Evolutionary conservation across 1,284 basidiomycete genomes (phyloP), one percentile per base, ranked within the genome.

Genomic region (Clitocybe nebularis): DNA sequence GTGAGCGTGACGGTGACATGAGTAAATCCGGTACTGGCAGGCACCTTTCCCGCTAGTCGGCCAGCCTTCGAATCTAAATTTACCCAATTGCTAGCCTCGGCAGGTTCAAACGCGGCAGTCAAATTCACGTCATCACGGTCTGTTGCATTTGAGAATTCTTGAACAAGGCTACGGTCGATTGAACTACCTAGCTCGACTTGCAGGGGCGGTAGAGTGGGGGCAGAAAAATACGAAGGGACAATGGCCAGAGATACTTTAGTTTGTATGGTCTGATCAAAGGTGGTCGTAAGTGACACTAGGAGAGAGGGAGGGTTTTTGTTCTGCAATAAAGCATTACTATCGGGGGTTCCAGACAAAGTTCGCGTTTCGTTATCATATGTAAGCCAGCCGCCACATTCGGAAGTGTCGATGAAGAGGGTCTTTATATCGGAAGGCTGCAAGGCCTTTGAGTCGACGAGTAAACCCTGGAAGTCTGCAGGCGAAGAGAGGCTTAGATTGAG

Each of bases 161-260:
- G 64, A 1, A 51, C 52, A 11, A 90, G 65, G 50, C 68, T 56
- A 49, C 84, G 77, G 2, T 63, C 51, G 33, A 85, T 58, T 1
- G 58, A 47, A 36, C 58, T 68, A 51, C 48, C 79, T 66, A 48
- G 72, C 59, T 45, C 63, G 24, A 71, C 70, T 30, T 73, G 62
- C 41, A 84, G 63, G n/a, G 75, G 65, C 3, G 81, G 76, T 26
- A 90, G 61, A 9, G 66, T 64, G 13, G 75, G 60, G n/a, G 63
- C 51, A 11, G 72, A 72, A 62, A 93, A 92, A 55, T 77, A 81
- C 0, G 88, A 84, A 4, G 82, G 73, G 14, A 81, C 81, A 17
- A 88, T 61, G 10, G 72, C 72, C 40, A 94, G 51, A 4, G 74
- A 67, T 26, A 92, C 63, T 42, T 73, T 79, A 9, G 81, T 79